A percentile compares a stretch with the other conserved stretches of the same genome.
phyloP scores from a whole-genome alignment of 148 eudicot genomes.

The Chenopodium quinoa region DNA sequence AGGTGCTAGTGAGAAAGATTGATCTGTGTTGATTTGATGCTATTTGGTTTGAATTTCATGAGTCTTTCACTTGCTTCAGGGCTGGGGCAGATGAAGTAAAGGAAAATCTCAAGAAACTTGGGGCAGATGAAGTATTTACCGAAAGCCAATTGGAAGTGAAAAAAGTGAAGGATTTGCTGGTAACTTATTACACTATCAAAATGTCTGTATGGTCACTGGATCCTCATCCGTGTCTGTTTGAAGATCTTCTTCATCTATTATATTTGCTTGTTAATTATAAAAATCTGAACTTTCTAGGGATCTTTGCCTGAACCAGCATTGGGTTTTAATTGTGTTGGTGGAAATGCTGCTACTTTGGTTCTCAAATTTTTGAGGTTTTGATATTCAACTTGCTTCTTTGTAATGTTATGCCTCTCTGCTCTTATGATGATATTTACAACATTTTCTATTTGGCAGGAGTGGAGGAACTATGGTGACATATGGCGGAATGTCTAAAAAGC shows the following conservation, averaged over 20 bases:
- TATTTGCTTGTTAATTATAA: not conserved
- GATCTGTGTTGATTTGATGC: not conserved
- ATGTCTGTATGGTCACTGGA: not conserved
- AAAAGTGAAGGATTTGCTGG: slow-evolving; percentile 78
- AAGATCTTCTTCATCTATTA: not conserved
- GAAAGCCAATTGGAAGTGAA: slow-evolving; percentile 80
- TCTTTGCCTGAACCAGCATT: slow-evolving; percentile 72
- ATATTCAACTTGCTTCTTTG: not conserved
- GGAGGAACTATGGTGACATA: slow-evolving; percentile 99
- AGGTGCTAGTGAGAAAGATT: slow-evolving; percentile 43
- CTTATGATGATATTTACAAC: not conserved
- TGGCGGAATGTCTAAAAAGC: slow-evolving; percentile 97
- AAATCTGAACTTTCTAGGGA: slow-evolving; percentile 32
- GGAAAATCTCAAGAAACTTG: slow-evolving; percentile 72
- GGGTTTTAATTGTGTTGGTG: slow-evolving; percentile 96
- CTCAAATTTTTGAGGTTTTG: slow-evolving; percentile 72
- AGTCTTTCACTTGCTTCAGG: slow-evolving; percentile 39
- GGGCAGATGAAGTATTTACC: slow-evolving; percentile 79
- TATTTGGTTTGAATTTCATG: slow-evolving; percentile 13
- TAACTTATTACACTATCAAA: slow-evolving; percentile 21
- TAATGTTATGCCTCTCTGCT: not conserved
- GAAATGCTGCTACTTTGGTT: slow-evolving; percentile 84
- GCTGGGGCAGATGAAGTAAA: slow-evolving; percentile 79
- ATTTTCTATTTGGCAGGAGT: slow-evolving; percentile 39
- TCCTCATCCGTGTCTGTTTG: not conserved